These are phyloP conservation scores for Ormosia semicastrata DNA, from an alignment of 306 rosid species.

Conservation along the genomic window DNA sequence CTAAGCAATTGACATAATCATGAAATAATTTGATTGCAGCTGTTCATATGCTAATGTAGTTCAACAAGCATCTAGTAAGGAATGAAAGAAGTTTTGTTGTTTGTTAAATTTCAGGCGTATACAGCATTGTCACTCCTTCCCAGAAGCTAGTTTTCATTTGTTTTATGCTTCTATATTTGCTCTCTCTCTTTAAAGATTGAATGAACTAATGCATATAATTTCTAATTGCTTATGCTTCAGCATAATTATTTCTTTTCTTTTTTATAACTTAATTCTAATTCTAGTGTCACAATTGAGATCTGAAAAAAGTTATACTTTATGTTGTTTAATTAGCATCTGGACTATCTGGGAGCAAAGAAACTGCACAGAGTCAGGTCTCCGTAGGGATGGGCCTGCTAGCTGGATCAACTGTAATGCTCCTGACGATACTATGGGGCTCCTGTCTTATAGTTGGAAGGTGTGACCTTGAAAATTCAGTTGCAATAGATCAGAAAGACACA, in stretches of 20 bases:
- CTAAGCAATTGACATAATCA: background rate
- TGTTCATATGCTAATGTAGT: background rate
- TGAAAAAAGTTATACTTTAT: background rate
- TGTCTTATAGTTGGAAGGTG: slow-evolving; percentile 66
- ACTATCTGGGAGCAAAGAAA: slow-evolving; percentile 51
- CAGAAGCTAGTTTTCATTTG: background rate
- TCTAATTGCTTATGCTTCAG: background rate
- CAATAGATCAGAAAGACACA: slow-evolving; percentile 24
- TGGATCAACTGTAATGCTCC: slow-evolving; percentile 80
- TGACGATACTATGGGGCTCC: slow-evolving; percentile 65
- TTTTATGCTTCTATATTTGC: background rate
- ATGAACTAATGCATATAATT: background rate
- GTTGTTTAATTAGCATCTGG: slow-evolving; percentile 51
- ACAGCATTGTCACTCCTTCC: background rate
- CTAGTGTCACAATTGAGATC: background rate
- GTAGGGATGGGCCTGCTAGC: slow-evolving; percentile 78
- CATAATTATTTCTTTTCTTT: background rate
- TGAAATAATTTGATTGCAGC: background rate
- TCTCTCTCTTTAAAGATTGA: background rate
- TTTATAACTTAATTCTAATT: background rate
- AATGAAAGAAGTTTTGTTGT: background rate
- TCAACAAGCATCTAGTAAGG: background rate
- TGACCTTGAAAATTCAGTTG: slow-evolving; percentile 19
- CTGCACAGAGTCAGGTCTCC: slow-evolving; percentile 70
- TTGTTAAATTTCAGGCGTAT: background rate